These are phyloP conservation scores for Meyerozyma elateridarum DNA, from an alignment of 1,139 yeast species.

Conservation along the genomic window DNA sequence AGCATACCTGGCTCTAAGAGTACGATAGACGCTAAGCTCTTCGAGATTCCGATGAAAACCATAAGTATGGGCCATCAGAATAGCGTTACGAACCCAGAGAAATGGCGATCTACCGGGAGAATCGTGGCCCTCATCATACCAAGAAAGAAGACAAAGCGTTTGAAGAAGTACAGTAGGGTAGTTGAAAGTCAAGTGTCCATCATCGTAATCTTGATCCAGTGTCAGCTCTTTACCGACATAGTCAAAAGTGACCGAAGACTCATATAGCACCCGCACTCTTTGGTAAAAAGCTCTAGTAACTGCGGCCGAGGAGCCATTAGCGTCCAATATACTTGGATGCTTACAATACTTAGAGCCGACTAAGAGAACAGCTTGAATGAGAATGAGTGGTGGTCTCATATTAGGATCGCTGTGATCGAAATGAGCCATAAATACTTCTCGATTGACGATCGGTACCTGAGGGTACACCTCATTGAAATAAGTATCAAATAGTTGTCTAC, in stretches of 20 bases:
- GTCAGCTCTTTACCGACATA: constrained; percentile 10
- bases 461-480: constrained; percentile 7
- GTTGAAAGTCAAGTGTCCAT: constrained; percentile 12
- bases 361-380: constrained; percentile 12
- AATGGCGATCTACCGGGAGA: constrained; percentile 8
- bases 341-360: constrained; percentile 12
- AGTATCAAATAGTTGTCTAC: constrained; percentile 5
- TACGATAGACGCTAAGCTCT: constrained; percentile 5
- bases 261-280: constrained; percentile 11
- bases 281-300: constrained; percentile 9
- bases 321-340: constrained; percentile 13
- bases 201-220: constrained; percentile 7
- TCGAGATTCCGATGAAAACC: constrained; percentile 12
- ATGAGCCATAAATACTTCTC: constrained; percentile 11
- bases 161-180: constrained; percentile 13
- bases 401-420: constrained; percentile 13
- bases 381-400: constrained; percentile 13
- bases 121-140: constrained; percentile 16
- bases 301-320: constrained; percentile 7
- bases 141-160: constrained; percentile 10
- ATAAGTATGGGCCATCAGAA: constrained; percentile 9
- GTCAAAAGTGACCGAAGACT: constrained; percentile 11
- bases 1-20: constrained; percentile 3
- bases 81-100: constrained; percentile 10
- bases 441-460: constrained; percentile 12